Base-by-base conservation (phyloP, 2,329 filamentous ascomycete genomes). In the Pseudocercospora crystallina region DNA sequence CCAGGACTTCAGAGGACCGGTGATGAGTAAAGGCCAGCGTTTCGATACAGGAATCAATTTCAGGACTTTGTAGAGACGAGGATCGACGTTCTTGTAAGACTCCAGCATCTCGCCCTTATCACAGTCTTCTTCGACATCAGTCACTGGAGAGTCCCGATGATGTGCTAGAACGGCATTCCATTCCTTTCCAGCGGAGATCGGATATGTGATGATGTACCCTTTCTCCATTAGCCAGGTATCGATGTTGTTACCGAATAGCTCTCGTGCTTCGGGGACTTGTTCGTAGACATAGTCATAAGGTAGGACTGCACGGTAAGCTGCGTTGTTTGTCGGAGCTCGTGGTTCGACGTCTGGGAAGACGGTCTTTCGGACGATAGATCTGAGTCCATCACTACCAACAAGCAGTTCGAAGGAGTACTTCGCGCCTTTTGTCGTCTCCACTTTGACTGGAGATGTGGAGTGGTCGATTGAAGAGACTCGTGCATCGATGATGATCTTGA, bases 121-220 rank as follows among this genome's bases (percentile, higher is more conserved):
- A 31, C 71, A 67, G 7, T 72, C 56, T 5, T 69, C 65, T 17
- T 56, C 48, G 1, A 58, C 46, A 36, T 56, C 55, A 3, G 46
- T 53, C 14, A 70, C 61, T 1, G 66, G 65, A 14, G 65, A 53
- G 52, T 70, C 57, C 51, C 68, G 50, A 59, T 73, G 56, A 65
- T 75, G 63, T 49, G 68, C 70, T 29, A 77, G 65, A 5, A 76
- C 73, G 59, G 76, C 67, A 53, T 76, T 76, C 57, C 73, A 74
- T 14, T 70, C 62, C 37, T 65, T 67, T 4, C 73, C 74, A 1
- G 64, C 70, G 15, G 65, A 67, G 29, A 77, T 71, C 1, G 72
- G 72, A 53, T 76, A 76, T 9, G 70, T 70, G 40, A 76, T 75
- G 51, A 74, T 72, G 50, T 74, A 74, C 2, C 65, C 61, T 9